Base-by-base conservation (phyloP, 2,329 filamentous ascomycete species). In the Trichoderma sp. region DNA sequence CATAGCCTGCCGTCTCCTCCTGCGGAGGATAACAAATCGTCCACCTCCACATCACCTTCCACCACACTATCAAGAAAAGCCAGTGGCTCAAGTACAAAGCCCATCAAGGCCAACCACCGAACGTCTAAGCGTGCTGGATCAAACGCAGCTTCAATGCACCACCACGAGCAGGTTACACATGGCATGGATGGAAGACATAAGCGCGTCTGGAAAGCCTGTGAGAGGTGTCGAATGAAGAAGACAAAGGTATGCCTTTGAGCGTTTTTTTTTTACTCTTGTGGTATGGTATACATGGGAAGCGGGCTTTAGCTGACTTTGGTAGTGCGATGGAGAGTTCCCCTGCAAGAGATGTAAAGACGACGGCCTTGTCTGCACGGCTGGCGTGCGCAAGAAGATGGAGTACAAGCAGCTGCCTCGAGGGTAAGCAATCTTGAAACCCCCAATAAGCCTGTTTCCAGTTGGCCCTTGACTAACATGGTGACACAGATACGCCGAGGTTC, bases 191-290 rank as follows among this genome's bases (percentile, higher is more conserved):
- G 83, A 57, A 82, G 87, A 70, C 86, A 89, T 74, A 89, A 89
- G 80, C 81, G 87, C 71, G 87, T 89, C 65, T 89, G 87, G 87
- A 89, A 89, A 75, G 87, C 87, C 19, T 90, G 87, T 71, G 87
- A 89, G 78, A 80, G 87, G 71, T 90, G 87, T 80, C 81, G 87
- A 71, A 89, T 89, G 86, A 90, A 89, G 82, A 90, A 90, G 81
- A 90, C 87, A 64, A 89, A 89, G 86, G 87, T 87, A 78, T 45
- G 50, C 59, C 19, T 25, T 52, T 9, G 25, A 6, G 57, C 19
- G 50, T 54, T 27, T 50, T 8, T 17, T 2, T 5, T 45, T 4
- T 10, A 17, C 13, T n/a, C 6, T 17, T 45, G n/a, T 8, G 7
- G 4, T n/a, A 42, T n/a, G 15, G 17, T 8, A n/a, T 9, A 5